Evolutionary conservation across 2,329 filamentous ascomycete species (phyloP).

Genomic region (Pseudomassariella vexata): DNA sequence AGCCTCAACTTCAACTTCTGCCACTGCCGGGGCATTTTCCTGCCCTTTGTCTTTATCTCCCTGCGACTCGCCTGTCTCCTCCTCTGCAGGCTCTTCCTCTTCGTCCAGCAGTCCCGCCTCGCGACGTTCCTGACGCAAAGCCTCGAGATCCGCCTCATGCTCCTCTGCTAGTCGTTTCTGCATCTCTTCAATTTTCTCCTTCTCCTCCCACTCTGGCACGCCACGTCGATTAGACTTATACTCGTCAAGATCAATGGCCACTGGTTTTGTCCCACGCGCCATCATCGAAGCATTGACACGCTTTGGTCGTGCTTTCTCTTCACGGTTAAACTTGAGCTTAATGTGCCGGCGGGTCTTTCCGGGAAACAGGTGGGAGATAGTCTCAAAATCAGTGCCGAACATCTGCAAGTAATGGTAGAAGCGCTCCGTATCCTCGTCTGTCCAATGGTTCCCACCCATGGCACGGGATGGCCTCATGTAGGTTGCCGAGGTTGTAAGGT

Average conservation of each 20-base stretch:
- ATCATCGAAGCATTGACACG: slow-evolving; percentile 60
- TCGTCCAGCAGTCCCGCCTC: slow-evolving; percentile 26
- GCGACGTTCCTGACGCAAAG: slow-evolving; percentile 33
- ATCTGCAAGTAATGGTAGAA: slow-evolving; percentile 72
- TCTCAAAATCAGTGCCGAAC: slow-evolving; percentile 80
- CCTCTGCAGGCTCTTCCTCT: slow-evolving; percentile 35
- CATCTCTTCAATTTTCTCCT: too few relatives aligned
- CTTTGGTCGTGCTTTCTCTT: slow-evolving; percentile 62
- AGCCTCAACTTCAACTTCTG: slow-evolving; percentile 1
- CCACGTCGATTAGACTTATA: slow-evolving; percentile 48
- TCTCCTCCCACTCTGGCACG: slow-evolving; percentile 44
- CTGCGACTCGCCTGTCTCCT: slow-evolving; percentile 37
- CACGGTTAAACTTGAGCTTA: slow-evolving; percentile 78
- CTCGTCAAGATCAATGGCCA: slow-evolving; percentile 54
- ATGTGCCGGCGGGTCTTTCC: slow-evolving; percentile 66
- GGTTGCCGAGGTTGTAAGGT: slow-evolving; percentile 61
- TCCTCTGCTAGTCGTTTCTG: slow-evolving; percentile 36
- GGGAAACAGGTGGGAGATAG: slow-evolving; percentile 72
- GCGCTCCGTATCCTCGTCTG: slow-evolving; percentile 61
- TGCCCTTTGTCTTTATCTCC: slow-evolving; percentile 33
- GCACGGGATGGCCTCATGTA: slow-evolving; percentile 58
- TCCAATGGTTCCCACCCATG: slow-evolving; percentile 63
- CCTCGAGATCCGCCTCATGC: slow-evolving; percentile 39
- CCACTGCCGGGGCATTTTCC: slow-evolving; percentile 26
- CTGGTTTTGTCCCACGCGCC: slow-evolving; percentile 45